Evolutionary conservation across 2,329 filamentous ascomycete species (phyloP).

Genomic region (Bisporella sp.): DNA sequence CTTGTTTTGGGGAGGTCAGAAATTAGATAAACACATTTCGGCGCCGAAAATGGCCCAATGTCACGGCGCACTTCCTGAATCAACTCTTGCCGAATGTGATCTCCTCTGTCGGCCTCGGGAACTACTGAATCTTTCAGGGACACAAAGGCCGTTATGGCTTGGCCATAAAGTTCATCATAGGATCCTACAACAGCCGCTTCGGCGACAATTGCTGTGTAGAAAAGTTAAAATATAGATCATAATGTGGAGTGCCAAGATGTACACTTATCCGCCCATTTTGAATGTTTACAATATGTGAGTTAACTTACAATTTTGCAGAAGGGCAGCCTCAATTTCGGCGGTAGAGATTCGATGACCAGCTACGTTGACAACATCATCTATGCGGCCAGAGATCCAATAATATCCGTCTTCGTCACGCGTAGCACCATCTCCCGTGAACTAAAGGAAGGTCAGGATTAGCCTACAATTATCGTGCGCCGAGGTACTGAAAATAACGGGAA

Average conservation of each 20-base stretch:
- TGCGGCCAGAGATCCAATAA: conserved; percentile 98
- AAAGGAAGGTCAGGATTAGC: background rate
- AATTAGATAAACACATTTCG: background rate
- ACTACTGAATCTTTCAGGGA: background rate
- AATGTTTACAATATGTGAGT: background rate
- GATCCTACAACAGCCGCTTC: background rate
- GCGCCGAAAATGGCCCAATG: background rate
- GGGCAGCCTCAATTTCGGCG: conserved; percentile 38
- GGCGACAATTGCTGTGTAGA: background rate
- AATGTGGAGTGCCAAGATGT: no score
- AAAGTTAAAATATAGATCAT: no score
- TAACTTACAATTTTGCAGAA: background rate
- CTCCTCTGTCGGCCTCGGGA: background rate
- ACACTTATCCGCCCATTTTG: no score
- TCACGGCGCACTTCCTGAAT: background rate
- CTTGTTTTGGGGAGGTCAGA: background rate
- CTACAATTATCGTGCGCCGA: no score
- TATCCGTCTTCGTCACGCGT: conserved; percentile 96
- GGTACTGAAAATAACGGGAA: background rate
- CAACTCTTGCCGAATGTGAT: background rate
- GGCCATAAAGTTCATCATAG: background rate
- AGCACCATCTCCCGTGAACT: conserved; percentile 91
- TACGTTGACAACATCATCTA: conserved; percentile 98
- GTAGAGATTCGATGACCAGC: conserved; percentile 94
- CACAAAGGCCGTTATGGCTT: background rate